These are phyloP conservation scores for Alternaria sp. DNA, from an alignment of 2,329 filamentous ascomycete genomes.

Conservation along the genomic window DNA sequence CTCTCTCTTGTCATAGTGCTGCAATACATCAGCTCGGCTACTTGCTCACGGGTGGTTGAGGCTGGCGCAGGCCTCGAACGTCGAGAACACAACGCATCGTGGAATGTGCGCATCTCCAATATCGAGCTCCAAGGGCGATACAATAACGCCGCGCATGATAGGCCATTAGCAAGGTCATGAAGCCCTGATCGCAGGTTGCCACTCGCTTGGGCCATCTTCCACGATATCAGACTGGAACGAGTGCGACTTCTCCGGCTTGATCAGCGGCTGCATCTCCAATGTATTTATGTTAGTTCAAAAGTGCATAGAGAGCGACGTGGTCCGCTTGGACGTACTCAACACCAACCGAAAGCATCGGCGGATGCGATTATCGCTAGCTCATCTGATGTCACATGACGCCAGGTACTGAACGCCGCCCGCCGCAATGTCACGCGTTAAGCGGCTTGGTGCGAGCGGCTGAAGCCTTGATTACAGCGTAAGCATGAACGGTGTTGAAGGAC, in stretches of 20 bases:
- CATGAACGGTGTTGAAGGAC: not conserved
- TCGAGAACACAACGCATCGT: not conserved
- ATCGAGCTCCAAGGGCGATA: not conserved
- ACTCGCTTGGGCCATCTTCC: not conserved
- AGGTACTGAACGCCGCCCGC: not conserved
- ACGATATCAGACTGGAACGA: not conserved
- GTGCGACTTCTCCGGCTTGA: not conserved
- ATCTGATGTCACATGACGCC: not conserved
- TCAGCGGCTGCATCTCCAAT: not conserved
- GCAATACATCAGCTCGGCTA: not conserved
- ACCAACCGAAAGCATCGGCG: not conserved
- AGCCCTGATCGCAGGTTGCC: not conserved
- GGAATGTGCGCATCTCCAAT: not conserved
- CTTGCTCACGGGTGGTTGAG: not conserved
- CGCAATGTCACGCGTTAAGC: not conserved
- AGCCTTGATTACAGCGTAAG: not conserved
- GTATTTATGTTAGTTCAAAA: not conserved
- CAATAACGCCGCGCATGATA: not conserved
- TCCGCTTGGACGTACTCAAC: not conserved
- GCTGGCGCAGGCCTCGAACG: not conserved
- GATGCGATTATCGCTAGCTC: not conserved
- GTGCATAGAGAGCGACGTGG: not conserved
- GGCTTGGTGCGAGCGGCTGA: not conserved
- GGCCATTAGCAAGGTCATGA: not conserved
- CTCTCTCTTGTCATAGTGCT: not conserved